phyloP scores from a whole-genome alignment of 257 asterid genomes.

The Solanum rostratum region DNA sequence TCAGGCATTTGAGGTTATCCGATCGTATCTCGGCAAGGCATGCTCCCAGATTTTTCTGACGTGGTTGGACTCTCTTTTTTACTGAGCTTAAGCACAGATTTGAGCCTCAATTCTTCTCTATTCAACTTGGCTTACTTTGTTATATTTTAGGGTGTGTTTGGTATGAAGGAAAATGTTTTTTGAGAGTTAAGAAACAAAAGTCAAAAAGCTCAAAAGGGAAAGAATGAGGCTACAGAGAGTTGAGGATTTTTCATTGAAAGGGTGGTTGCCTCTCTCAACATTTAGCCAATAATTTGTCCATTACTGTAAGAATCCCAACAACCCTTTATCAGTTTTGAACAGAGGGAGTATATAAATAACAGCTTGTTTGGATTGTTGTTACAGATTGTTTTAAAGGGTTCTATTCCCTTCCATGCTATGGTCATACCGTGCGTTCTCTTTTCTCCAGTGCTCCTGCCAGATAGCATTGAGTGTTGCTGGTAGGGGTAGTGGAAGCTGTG shows the following conservation, averaged over 20 bases:
- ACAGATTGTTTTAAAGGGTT: neutral
- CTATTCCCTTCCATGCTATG: neutral
- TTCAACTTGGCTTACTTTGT: neutral
- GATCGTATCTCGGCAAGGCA: neutral
- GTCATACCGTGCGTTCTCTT: neutral
- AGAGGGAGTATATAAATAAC: neutral
- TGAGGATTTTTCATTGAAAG: constrained; percentile 11
- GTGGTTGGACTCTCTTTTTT: neutral
- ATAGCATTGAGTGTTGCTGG: neutral
- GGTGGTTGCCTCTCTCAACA: constrained; percentile 46
- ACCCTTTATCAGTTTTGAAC: neutral
- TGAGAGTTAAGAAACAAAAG: neutral
- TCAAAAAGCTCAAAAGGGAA: neutral
- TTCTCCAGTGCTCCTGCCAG: neutral
- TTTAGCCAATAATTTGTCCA: constrained; percentile 8
- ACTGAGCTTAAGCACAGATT: neutral
- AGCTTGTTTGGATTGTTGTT: neutral
- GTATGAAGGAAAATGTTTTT: neutral
- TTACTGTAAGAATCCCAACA: neutral
- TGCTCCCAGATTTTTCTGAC: neutral
- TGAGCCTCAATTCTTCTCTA: neutral
- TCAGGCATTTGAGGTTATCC: neutral
- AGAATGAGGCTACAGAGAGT: neutral
- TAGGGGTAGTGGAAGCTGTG: neutral
- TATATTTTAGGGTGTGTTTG: neutral